Base-by-base conservation (phyloP, 1,139 yeast genomes). In the Yamadazyma taylorii region DNA sequence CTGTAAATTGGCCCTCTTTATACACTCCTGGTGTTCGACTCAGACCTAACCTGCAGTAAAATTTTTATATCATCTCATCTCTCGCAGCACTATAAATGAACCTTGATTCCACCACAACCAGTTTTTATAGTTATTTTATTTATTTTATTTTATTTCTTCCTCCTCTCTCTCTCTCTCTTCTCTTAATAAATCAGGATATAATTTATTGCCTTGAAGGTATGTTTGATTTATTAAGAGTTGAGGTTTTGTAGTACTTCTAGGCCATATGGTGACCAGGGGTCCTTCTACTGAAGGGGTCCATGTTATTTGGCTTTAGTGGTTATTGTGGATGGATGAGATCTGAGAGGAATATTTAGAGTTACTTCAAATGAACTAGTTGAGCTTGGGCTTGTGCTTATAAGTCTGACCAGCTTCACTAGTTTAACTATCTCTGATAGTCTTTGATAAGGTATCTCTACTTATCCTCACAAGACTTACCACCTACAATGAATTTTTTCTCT, bases 151-250 rank as follows among this genome's bases (percentile, higher is more conserved):
- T 33, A 31, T 23, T 36, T 38, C 37, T 28, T 38, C 35, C 36
- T 34, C 34, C 38, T 28, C 31, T 38, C 41, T 37, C 34, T 37
- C 34, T 31, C 36, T 36, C 21, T 35, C 34, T 32, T 38, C 38
- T 41, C 37, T 35, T 35, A 35, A 41, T 32, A 35, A 31, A 38
- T 30, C 30, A 33, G 43, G 33, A 37, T 30, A 24, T 42, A 41
- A 38, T 41, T 41, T 38, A 32, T 30, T 35, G 30, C 24, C 25
- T 29, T 24, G 5, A 17, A 36, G 41, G 40, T 41, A 36, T 38
- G 45, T 35, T 33, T 19, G 10, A 22, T 19, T 30, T 19, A 26
- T 26, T 26, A 15, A 26, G 29, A 26, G 21, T 19, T 8, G 25
- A 24, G 13, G 25, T 13, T 13, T 6, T 12, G 28, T 25, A 25